These are phyloP conservation scores for Aspergillus sergii DNA, from an alignment of 2,329 filamentous ascomycete genomes.

Conservation along the genomic window DNA sequence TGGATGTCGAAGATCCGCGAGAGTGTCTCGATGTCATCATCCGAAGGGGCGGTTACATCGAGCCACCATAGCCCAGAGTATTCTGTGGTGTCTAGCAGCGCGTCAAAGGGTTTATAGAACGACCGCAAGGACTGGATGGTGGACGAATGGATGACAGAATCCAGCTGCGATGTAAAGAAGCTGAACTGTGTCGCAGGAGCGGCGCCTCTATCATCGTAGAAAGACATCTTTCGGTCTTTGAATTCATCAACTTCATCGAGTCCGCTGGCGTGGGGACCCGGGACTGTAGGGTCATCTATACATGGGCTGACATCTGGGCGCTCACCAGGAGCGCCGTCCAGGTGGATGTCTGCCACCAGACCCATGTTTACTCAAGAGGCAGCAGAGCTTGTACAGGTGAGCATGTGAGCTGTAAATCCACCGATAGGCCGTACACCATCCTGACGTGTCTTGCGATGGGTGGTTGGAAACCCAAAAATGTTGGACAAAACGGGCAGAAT, in stretches of 20 bases:
- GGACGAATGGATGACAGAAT: slow-evolving; percentile 83
- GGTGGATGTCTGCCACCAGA: slow-evolving; percentile 3
- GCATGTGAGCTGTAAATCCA: not conserved
- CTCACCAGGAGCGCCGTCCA: slow-evolving; percentile 4
- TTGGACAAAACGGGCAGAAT: not conserved
- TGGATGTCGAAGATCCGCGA: slow-evolving; percentile 94
- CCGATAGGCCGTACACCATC: slow-evolving; percentile 6
- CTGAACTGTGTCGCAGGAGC: slow-evolving; percentile 74
- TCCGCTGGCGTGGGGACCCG: not conserved
- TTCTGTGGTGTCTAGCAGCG: slow-evolving; percentile 49
- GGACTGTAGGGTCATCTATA: not conserved
- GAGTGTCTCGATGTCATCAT: slow-evolving; percentile 82
- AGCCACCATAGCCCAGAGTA: slow-evolving; percentile 92
- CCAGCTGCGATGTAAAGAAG: slow-evolving; percentile 89
- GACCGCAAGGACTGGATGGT: slow-evolving; percentile 81
- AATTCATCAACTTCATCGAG: not conserved
- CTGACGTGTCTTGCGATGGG: slow-evolving; percentile 9
- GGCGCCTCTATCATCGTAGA: not conserved
- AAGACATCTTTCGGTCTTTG: slow-evolving; percentile 3
- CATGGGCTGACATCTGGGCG: not conserved
- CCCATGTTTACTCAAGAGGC: slow-evolving; percentile 3
- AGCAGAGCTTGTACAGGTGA: not conserved
- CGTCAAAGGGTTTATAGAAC: slow-evolving; percentile 79
- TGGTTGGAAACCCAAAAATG: not conserved
- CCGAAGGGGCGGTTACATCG: slow-evolving; percentile 82